Conservation (phyloP, 495 filamentous ascomycete genomes). For the Penicilliopsis zonata region DNA sequence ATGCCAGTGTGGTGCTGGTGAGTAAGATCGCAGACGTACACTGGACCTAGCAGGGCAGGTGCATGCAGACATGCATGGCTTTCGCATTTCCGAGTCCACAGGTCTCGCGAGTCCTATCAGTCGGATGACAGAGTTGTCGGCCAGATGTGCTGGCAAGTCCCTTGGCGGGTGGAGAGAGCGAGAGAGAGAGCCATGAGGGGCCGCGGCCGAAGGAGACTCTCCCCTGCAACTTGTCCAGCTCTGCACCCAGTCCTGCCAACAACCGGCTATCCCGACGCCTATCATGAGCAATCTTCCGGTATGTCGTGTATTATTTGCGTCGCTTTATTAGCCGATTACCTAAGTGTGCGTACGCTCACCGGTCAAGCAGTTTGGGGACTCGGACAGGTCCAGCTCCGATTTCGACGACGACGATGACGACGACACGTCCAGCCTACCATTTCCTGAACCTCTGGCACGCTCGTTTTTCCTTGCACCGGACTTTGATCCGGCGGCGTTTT, state of each 20-base stretch:
- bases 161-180: neutral
- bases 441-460: constrained; percentile 69
- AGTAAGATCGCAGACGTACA: constrained; percentile 4
- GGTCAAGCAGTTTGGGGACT: constrained; percentile 39
- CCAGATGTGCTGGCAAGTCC: constrained; percentile 1
- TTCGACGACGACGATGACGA: constrained; percentile 51
- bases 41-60: constrained; percentile 8
- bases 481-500: constrained; percentile 74
- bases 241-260: too few relatives aligned
- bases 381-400: constrained; percentile 39
- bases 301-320: too few relatives aligned
- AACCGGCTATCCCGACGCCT: too few relatives aligned
- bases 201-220: too few relatives aligned
- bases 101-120: neutral
- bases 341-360: too few relatives aligned
- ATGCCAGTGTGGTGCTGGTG: neutral
- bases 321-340: too few relatives aligned
- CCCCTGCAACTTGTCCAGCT: too few relatives aligned
- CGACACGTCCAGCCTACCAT: constrained; percentile 61
- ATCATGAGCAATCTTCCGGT: neutral
- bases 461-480: constrained; percentile 62
- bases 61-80: constrained; percentile 10
- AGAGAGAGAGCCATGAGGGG: too few relatives aligned
- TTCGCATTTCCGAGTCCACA: constrained; percentile 5
- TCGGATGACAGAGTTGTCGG: neutral